Percentiles rank a stretch among this genome's conserved stretches.
phyloP scores from a whole-genome alignment of 352 stramenopile genomes.

The Globisporangium sylvaticum region DNA sequence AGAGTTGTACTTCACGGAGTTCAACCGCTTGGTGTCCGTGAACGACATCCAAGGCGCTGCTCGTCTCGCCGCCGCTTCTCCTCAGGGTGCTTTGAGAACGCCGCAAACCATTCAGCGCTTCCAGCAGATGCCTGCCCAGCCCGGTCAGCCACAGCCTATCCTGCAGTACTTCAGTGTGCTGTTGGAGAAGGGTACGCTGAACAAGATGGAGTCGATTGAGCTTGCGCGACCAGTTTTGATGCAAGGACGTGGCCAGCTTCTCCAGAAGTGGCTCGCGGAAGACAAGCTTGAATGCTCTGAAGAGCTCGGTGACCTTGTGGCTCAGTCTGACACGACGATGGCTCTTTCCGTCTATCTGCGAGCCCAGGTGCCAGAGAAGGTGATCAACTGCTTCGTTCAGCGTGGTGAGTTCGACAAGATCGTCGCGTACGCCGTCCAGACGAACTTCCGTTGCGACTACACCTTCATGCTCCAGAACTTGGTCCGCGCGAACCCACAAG shows the following conservation, averaged over 20 bases:
- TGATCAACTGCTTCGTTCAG: conserved; percentile 99
- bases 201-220: conserved; percentile 99
- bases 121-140: conserved; percentile 96
- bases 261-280: conserved; percentile 99
- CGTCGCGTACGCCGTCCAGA: conserved; percentile 91
- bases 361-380: conserved; percentile 97
- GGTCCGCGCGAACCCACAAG: conserved; percentile 96
- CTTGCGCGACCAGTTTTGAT: conserved; percentile 96
- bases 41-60: conserved; percentile 84
- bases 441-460: conserved; percentile 99
- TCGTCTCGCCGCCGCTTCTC: conserved; percentile 90
- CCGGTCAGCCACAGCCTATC: conserved; percentile 95
- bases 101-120: conserved; percentile 98
- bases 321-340: conserved; percentile 95
- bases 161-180: conserved; percentile 99
- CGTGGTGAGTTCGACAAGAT: conserved; percentile 99
- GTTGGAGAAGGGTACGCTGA: conserved; percentile 97
- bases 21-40: conserved; percentile 92
- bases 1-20: conserved; percentile 98
- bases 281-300: conserved; percentile 98
- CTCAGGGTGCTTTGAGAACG: conserved; percentile 91
- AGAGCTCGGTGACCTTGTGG: conserved; percentile 96
- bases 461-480: conserved; percentile 99
- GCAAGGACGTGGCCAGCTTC: conserved; percentile 95
- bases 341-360: conserved; percentile 98